These are phyloP conservation scores for Gleditsia sinensis DNA, from an alignment of 306 rosid genomes.

Conservation along the genomic window DNA sequence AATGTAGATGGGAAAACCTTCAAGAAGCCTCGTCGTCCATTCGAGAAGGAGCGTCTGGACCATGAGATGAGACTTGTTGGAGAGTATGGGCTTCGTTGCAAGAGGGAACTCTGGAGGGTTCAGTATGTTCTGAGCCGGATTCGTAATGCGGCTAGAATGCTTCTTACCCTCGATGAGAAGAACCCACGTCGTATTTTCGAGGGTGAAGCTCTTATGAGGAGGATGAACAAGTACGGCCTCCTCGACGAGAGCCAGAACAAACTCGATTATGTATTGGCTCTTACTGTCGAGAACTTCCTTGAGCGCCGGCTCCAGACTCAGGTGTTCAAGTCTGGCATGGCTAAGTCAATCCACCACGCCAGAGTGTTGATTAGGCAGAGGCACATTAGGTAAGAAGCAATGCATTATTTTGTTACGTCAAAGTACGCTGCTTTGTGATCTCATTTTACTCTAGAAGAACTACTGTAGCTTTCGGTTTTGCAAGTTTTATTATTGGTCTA, in stretches of 20 bases:
- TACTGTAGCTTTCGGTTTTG: no score
- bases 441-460: no score
- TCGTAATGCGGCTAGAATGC: conserved; percentile 53
- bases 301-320: conserved; percentile 54
- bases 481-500: no score
- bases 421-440: background rate
- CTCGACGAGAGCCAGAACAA: conserved; percentile 57
- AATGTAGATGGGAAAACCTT: conserved; percentile 49
- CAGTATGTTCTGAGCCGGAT: conserved; percentile 49
- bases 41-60: conserved; percentile 57
- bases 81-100: conserved; percentile 51
- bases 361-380: conserved; percentile 51
- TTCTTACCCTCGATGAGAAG: conserved; percentile 51
- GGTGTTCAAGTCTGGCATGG: conserved; percentile 55
- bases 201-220: conserved; percentile 51
- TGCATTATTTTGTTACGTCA: background rate
- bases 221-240: conserved; percentile 53
- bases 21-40: conserved; percentile 56
- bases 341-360: conserved; percentile 52
- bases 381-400: conserved; percentile 39
- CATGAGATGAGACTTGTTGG: conserved; percentile 52
- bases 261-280: conserved; percentile 55
- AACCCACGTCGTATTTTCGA: conserved; percentile 49
- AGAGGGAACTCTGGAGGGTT: conserved; percentile 56
- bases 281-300: conserved; percentile 51